phyloP scores from a whole-genome alignment of 2,329 filamentous ascomycete genomes.

The Leptographium lundbergii region DNA sequence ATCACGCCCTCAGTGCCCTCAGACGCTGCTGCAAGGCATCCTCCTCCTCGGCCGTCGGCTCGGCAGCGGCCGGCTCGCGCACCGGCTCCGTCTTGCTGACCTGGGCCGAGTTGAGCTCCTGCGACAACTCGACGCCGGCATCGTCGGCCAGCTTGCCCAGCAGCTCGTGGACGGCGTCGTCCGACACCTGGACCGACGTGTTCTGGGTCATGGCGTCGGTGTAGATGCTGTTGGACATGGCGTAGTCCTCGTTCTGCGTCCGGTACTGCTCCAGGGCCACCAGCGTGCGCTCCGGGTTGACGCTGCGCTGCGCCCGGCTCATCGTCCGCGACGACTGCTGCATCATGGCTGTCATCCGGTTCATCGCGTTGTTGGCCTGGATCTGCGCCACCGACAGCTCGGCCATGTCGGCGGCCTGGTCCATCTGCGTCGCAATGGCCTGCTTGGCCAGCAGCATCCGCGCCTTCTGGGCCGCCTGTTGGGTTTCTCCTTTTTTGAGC shows the following conservation, averaged over 20 bases:
- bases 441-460: slow-evolving; percentile 50
- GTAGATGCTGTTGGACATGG: slow-evolving; percentile 61
- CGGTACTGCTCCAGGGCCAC: slow-evolving; percentile 49
- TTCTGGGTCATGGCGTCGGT: slow-evolving; percentile 73
- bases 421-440: slow-evolving; percentile 49
- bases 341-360: slow-evolving; percentile 54
- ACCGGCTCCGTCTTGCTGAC: slow-evolving; percentile 45
- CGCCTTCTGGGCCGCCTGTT: slow-evolving; percentile 50
- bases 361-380: slow-evolving; percentile 53
- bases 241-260: slow-evolving; percentile 50
- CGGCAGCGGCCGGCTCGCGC: slow-evolving; percentile 39
- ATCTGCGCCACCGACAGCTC: slow-evolving; percentile 48
- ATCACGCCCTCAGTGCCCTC: slow-evolving; percentile 38
- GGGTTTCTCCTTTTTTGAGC: slow-evolving; percentile 50
- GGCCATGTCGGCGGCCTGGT: slow-evolving; percentile 52
- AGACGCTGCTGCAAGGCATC: slow-evolving; percentile 56
- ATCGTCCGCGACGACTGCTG: slow-evolving; percentile 45
- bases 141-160: slow-evolving; percentile 81
- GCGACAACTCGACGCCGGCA: slow-evolving; percentile 68
- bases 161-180: slow-evolving; percentile 78
- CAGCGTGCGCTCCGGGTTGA: slow-evolving; percentile 49
- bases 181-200: slow-evolving; percentile 57
- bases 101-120: slow-evolving; percentile 53
- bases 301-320: slow-evolving; percentile 43
- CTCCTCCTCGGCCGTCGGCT: slow-evolving; percentile 66